Conservation (phyloP, 768 basidiomycete genomes). For the Mycena leptocephala region DNA sequence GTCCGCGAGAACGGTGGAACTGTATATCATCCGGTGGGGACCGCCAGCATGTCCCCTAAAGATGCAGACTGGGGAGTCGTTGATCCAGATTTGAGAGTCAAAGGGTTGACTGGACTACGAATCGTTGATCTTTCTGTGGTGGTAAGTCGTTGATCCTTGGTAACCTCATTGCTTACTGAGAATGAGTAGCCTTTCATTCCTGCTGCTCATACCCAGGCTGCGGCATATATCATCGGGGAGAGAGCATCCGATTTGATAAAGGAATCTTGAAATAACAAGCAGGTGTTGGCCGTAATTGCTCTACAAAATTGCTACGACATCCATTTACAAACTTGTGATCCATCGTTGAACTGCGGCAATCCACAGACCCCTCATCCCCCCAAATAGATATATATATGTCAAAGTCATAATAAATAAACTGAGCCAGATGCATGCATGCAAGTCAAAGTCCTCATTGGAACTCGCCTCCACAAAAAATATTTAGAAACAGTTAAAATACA, state of each 20-base stretch:
- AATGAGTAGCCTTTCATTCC: slow-evolving; percentile 44
- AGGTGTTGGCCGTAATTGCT: no score
- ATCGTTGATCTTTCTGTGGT: slow-evolving; percentile 56
- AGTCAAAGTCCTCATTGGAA: no score
- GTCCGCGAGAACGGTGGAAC: slow-evolving; percentile 16
- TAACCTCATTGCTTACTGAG: neutral
- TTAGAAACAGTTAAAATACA: no score
- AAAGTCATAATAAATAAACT: no score
- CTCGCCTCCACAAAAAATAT: no score
- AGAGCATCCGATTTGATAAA: slow-evolving; percentile 45
- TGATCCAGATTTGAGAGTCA: slow-evolving; percentile 52
- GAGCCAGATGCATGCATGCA: no score
- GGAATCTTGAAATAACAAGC: no score
- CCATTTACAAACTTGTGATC: no score
- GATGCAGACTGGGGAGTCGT: slow-evolving; percentile 48
- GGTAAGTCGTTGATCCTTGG: slow-evolving; percentile 30
- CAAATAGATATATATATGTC: no score
- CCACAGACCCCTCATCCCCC: no score
- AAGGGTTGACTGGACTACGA: slow-evolving; percentile 53
- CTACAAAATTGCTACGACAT: no score
- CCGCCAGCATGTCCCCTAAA: slow-evolving; percentile 48
- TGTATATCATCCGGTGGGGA: slow-evolving; percentile 29
- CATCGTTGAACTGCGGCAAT: no score
- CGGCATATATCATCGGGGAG: slow-evolving; percentile 43
- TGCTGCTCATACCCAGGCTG: slow-evolving; percentile 41